Base-by-base conservation (phyloP, 768 basidiomycete species). In the Leccinellum luteum region DNA sequence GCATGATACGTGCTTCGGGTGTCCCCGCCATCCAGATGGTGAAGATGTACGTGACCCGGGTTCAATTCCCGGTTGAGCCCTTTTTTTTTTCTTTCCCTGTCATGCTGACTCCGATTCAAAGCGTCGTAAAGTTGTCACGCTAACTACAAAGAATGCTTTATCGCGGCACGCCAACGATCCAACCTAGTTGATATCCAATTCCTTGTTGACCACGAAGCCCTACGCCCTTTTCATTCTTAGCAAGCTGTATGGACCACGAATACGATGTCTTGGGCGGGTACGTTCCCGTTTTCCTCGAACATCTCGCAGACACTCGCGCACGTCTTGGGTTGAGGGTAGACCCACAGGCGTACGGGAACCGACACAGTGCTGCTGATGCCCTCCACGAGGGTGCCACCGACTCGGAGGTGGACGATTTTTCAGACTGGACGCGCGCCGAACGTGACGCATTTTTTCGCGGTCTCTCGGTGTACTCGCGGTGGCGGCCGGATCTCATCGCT, bases 401-500 rank as follows among this genome's bases (percentile, higher is more conserved):
- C 28, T 21, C 51, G 17, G 27, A 17, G 28, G 23, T 47, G n/a
- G 30, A 21, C 6, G 9, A 51, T 0, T 19, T 9, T 35, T 35
- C 65, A 7, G 4, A 73, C 57, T 94, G 92, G 92, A 84, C 86
- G 4, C 68, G 78, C 1, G 61, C 73, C n/a, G 92, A 94, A 65
- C 87, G 89, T 59, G 77, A 84, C 27, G 61, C 66, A 0, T 90
- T 94, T 73, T 94, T 92, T 69, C 86, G 83, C 68, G 86, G 81
- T 0, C 70, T 94, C 21, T 72, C 79, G 27, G 69, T 85, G 2
- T 75, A 89, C 70, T 93, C 91, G 19, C 80, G 88, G 25, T 77
- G 88, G 44, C 75, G 90, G 21, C 88, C 90, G 1, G 92, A 94
- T 69, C 79, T 93, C 48, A 87, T 94, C 51, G 84, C 90, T 0